phyloP scores from a whole-genome alignment of 805 yeast species.

The Yarrowia bubula region DNA sequence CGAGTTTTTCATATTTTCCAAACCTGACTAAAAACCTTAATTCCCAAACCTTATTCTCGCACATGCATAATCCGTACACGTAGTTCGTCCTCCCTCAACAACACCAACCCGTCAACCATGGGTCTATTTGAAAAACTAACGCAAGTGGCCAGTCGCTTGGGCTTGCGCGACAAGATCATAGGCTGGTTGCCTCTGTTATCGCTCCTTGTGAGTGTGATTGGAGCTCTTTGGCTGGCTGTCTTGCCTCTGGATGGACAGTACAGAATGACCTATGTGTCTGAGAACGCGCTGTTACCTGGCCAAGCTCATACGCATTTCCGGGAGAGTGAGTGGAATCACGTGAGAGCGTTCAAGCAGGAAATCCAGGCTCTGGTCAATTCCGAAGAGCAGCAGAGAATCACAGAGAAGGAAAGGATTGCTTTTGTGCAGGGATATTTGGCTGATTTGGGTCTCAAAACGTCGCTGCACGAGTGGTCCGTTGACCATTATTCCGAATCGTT shows the following conservation, averaged over 20 bases:
- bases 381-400: not conserved
- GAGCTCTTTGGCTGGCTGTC: slow-evolving; percentile 54
- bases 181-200: slow-evolving; percentile 37
- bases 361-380: slow-evolving; percentile 41
- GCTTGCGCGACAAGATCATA: slow-evolving; percentile 34
- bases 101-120: slow-evolving; percentile 32
- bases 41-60: not conserved
- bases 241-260: slow-evolving; percentile 81
- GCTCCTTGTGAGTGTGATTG: slow-evolving; percentile 38
- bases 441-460: slow-evolving; percentile 70
- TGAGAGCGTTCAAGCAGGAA: slow-evolving; percentile 78
- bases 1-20: no score
- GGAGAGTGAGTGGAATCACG: slow-evolving; percentile 90
- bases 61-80: slow-evolving; percentile 3
- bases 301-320: slow-evolving; percentile 90
- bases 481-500: slow-evolving; percentile 34
- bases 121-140: slow-evolving; percentile 40
- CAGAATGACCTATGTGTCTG: slow-evolving; percentile 82
- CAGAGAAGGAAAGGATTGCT: slow-evolving; percentile 44
- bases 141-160: slow-evolving; percentile 35
- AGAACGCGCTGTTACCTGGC: slow-evolving; percentile 95
- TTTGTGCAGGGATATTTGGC: slow-evolving; percentile 58
- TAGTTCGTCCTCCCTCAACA: not conserved
- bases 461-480: slow-evolving; percentile 43
- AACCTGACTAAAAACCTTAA: no score